These are phyloP conservation scores for Aspergillus sp. DNA, from an alignment of 2,329 filamentous ascomycete species.

Conservation along the genomic window DNA sequence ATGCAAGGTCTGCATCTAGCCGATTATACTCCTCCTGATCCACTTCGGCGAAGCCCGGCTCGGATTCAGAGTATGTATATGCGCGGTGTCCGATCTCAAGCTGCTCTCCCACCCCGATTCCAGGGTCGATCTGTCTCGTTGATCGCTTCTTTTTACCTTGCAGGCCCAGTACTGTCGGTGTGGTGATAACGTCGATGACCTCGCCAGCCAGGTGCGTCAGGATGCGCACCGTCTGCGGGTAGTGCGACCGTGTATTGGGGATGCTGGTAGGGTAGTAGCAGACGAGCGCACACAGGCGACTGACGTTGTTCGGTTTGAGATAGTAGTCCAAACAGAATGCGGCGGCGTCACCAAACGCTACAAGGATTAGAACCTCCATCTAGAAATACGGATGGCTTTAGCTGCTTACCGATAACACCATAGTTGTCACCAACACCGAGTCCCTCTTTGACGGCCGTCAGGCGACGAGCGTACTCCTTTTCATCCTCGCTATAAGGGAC, in stretches of 20 bases:
- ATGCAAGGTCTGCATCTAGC: constrained; percentile 65
- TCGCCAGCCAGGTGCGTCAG: constrained; percentile 58
- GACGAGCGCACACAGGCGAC: constrained; percentile 55
- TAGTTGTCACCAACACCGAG: constrained; percentile 61
- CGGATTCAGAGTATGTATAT: constrained; percentile 56
- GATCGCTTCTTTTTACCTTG: constrained; percentile 52
- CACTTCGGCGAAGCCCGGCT: constrained; percentile 69
- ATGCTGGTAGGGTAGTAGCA: constrained; percentile 64
- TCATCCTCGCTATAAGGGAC: constrained; percentile 54
- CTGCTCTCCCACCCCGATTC: constrained; percentile 51
- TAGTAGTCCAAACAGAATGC: constrained; percentile 58
- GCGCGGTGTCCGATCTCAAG: constrained; percentile 33
- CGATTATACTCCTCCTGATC: constrained; percentile 68
- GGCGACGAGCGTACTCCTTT: constrained; percentile 50
- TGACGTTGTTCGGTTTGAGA: constrained; percentile 55
- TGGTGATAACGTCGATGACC: constrained; percentile 50
- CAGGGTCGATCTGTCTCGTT: constrained; percentile 50
- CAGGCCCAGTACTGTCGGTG: constrained; percentile 53
- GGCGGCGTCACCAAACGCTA: constrained; percentile 65
- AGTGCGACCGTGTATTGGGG: constrained; percentile 46
- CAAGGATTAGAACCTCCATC: not conserved
- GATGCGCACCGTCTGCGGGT: constrained; percentile 44
- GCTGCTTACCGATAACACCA: constrained; percentile 57
- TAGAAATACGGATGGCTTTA: not conserved
- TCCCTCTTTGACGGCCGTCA: constrained; percentile 54